phyloP scores from a whole-genome alignment of 495 filamentous ascomycete genomes.

The Talaromyces nanjingensis region DNA sequence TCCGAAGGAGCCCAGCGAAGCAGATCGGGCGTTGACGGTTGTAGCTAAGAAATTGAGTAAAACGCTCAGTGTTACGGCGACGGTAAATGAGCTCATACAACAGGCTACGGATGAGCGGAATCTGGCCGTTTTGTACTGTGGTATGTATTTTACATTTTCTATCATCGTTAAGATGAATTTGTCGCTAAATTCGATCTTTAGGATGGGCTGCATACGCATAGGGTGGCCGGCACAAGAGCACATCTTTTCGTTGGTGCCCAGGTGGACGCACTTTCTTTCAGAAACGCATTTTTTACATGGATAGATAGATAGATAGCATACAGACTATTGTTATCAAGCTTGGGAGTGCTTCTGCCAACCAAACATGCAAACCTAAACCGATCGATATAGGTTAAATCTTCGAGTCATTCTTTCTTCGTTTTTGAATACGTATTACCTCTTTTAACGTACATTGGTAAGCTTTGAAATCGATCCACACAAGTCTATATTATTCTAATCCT shows the following conservation, averaged over 20 bases:
- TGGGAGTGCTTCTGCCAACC: too few relatives aligned
- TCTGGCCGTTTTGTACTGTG: constrained; percentile 83
- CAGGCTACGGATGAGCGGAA: constrained; percentile 91
- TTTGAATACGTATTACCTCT: too few relatives aligned
- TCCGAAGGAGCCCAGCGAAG: constrained; percentile 77
- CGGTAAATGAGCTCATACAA: constrained; percentile 95
- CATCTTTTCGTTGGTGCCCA: neutral
- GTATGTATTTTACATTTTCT: constrained; percentile 38
- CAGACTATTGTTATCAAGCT: too few relatives aligned
- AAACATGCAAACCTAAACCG: neutral
- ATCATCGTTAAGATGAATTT: too few relatives aligned
- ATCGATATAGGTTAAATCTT: neutral
- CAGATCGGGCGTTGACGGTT: constrained; percentile 82
- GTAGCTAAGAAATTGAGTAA: constrained; percentile 92
- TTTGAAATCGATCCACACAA: too few relatives aligned
- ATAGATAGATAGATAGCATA: neutral
- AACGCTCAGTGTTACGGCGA: constrained; percentile 86
- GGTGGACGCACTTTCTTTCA: neutral
- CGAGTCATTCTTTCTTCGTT: too few relatives aligned
- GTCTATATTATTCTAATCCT: neutral
- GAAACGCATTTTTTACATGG: neutral
- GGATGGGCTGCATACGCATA: constrained; percentile 12
- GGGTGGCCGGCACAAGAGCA: neutral
- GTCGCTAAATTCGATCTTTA: neutral
- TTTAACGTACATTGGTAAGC: too few relatives aligned